phyloP scores from a whole-genome alignment of 2,329 filamentous ascomycete genomes.

The Xylariaceae sp. region DNA sequence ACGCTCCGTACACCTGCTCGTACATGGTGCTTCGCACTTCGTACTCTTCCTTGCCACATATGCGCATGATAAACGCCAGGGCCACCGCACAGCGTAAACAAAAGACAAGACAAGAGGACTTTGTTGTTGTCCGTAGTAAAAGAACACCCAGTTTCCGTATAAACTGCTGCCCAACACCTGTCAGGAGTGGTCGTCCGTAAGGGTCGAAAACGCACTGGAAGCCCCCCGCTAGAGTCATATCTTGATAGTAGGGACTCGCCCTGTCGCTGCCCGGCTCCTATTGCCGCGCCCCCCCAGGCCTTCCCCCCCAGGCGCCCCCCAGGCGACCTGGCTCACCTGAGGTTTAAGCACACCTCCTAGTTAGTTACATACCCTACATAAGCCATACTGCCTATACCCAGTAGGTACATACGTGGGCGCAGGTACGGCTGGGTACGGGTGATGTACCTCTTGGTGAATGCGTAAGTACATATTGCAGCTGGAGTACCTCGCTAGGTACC shows the following conservation, averaged over 20 bases:
- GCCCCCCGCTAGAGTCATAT: not conserved
- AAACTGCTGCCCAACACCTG: conserved; percentile 8
- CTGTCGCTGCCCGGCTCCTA: not conserved
- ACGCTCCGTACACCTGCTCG: too few relatives aligned
- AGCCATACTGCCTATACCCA: not conserved
- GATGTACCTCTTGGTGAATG: too few relatives aligned
- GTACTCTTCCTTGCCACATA: not conserved
- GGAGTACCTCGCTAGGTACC: not conserved
- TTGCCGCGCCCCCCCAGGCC: too few relatives aligned
- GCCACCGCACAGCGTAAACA: not conserved
- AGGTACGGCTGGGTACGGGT: not conserved
- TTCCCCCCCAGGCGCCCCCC: too few relatives aligned
- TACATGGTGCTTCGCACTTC: not conserved
- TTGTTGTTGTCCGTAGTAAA: not conserved
- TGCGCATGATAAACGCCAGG: conserved; percentile 6
- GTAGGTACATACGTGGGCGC: not conserved
- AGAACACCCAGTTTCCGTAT: too few relatives aligned
- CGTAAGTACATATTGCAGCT: too few relatives aligned
- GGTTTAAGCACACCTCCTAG: too few relatives aligned
- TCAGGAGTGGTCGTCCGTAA: not conserved
- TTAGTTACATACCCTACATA: not conserved
- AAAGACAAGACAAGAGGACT: not conserved
- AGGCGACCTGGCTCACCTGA: too few relatives aligned
- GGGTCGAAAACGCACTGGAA: not conserved
- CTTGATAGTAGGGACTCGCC: not conserved